phyloP scores from a whole-genome alignment of 257 asterid species.

The Fraxinus quadrangulata region DNA sequence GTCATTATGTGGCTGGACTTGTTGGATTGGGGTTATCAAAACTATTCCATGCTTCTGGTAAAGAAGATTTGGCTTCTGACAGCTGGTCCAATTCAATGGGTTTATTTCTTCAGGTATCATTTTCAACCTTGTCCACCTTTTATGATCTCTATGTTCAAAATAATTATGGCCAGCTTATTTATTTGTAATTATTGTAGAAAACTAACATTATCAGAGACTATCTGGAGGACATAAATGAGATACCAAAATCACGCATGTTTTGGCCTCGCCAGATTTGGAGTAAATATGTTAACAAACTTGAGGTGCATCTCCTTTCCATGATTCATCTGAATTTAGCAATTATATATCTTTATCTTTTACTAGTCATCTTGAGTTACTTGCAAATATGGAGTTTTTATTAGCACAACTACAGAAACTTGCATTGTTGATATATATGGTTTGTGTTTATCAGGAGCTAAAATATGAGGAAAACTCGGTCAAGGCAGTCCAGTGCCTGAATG shows the following conservation, averaged over 20 bases:
- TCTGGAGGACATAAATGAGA: conserved; percentile 93
- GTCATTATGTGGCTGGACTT: conserved; percentile 98
- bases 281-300: conserved; percentile 88
- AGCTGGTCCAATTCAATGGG: conserved; percentile 90
- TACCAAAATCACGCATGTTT: conserved; percentile 96
- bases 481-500: conserved; percentile 95
- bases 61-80: conserved; percentile 75
- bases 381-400: neutral
- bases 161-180: conserved; percentile 18
- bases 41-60: conserved; percentile 90
- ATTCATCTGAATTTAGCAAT: conserved; percentile 9
- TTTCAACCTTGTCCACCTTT: conserved; percentile 25
- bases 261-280: conserved; percentile 99
- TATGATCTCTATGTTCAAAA: conserved; percentile 20
- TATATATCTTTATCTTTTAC: neutral
- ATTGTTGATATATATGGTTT: conserved; percentile 26
- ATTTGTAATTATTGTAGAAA: conserved; percentile 58
- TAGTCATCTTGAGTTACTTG: neutral
- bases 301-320: conserved; percentile 46
- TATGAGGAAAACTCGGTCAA: conserved; percentile 75
- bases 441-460: conserved; percentile 70
- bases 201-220: conserved; percentile 92
- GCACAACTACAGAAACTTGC: conserved; percentile 4
- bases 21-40: conserved; percentile 93
- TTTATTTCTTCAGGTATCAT: conserved; percentile 85